Base-by-base conservation (phyloP, 768 basidiomycete genomes). In the Clavulina sp. region DNA sequence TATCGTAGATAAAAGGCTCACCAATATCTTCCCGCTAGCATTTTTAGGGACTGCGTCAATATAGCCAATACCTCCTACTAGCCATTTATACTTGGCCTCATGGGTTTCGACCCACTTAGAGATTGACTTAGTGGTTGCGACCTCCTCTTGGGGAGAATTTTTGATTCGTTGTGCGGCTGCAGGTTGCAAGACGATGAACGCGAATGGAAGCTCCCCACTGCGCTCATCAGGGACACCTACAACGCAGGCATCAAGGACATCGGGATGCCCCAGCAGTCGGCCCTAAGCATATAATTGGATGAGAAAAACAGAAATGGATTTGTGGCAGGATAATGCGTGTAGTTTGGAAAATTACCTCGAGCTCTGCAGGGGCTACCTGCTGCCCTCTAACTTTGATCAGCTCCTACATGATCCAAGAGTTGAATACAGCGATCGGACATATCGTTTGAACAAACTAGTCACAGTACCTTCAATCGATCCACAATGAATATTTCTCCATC, bases 151-250 rank as follows among this genome's bases (percentile, higher is more conserved):
- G 1, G 66, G 56, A 32, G 68, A 60, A 31, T 62, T 50, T 23
- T 66, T 64, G 7, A 68, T 61, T 41, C 70, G 66, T 33, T 61
- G 60, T 7, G 68, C 66, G 3, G 69, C 65, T 9, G 67, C 66
- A 2, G 62, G 56, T 43, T 64, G 68, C 3, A 80, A 68, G 1
- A 75, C 76, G 3, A 83, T 71, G 57, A 76, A 84, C 3, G 81
- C 83, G 59, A 82, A 60, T 0, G 82, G 82, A 4, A 81, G 64
- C 60, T 84, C 82, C 16, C 82, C 82, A 53, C 41, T 52, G 54
- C 74, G 83, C 5, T 81, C 80, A 58, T 84, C 77, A 5, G 73
- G 74, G 30, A 79, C 59, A 0, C 78, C 74, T 18, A 84, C 74
- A 1, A 84, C 80, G 56, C 81, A 81, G 2, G 69, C 68, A 40